A percentile compares a stretch with the other conserved stretches of the same genome.
Conservation (phyloP, 2,329 filamentous ascomycete genomes). For the Talaromyces sp. region DNA sequence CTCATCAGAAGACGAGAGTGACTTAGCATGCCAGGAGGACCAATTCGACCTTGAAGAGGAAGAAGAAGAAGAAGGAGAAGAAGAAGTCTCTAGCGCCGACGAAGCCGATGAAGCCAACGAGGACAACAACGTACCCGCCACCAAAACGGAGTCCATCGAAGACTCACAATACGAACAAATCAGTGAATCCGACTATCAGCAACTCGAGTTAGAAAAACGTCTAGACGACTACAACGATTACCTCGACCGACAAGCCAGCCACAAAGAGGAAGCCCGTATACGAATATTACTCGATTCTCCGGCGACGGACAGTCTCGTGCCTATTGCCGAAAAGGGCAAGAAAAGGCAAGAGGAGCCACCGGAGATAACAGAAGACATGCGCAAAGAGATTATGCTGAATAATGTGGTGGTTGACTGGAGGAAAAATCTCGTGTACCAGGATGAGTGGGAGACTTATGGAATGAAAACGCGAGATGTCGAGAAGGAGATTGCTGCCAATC, state of each 20-base stretch:
- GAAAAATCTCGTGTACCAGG: conserved; percentile 43
- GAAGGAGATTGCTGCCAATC: conserved; percentile 30
- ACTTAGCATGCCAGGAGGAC: background rate
- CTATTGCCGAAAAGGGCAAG: conserved; percentile 9
- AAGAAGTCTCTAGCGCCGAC: background rate
- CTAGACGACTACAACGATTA: conserved; percentile 44
- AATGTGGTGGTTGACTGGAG: conserved; percentile 46
- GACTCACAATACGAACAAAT: background rate
- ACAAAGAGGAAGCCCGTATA: conserved; percentile 43
- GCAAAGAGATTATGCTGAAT: conserved; percentile 33
- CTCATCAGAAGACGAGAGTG: background rate
- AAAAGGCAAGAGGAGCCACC: conserved; percentile 22
- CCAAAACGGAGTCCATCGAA: background rate
- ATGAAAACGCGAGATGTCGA: conserved; percentile 27
- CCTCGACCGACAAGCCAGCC: conserved; percentile 47
- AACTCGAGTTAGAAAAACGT: background rate
- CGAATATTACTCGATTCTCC: conserved; percentile 30
- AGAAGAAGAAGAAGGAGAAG: too few species aligned
- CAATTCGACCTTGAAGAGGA: background rate
- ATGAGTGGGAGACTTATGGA: conserved; percentile 51
- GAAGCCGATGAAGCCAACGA: background rate
- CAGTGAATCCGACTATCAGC: background rate
- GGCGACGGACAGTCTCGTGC: background rate
- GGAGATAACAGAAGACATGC: conserved; percentile 27
- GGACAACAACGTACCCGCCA: background rate